A percentile compares a stretch with the other conserved stretches of the same genome.
Conservation (phyloP, 1,139 yeast species). For the Zygosaccharomyces pseudobailii region DNA sequence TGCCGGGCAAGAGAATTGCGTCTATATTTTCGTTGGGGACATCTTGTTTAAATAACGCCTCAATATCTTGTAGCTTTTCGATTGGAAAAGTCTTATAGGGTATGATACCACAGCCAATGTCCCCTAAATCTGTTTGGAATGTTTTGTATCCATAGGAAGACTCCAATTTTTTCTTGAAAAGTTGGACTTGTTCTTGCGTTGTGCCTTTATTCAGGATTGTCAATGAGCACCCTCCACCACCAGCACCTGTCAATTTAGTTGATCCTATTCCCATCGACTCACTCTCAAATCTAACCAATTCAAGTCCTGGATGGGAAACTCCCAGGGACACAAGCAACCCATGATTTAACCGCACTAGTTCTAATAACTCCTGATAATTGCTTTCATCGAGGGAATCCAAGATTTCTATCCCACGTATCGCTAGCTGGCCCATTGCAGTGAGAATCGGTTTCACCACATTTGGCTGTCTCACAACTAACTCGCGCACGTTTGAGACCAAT, state of each 20-base stretch:
- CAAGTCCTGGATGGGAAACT: slow-evolving; percentile 88
- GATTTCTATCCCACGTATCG: slow-evolving; percentile 50
- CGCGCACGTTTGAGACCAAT: slow-evolving; percentile 73
- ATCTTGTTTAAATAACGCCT: slow-evolving; percentile 15
- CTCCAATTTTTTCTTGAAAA: slow-evolving; percentile 35
- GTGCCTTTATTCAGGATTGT: slow-evolving; percentile 62
- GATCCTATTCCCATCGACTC: slow-evolving; percentile 67
- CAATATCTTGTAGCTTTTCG: slow-evolving; percentile 13
- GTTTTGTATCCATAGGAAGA: slow-evolving; percentile 60
- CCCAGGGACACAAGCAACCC: slow-evolving; percentile 83
- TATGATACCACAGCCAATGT: slow-evolving; percentile 71
- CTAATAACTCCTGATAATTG: slow-evolving; percentile 42
- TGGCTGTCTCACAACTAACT: slow-evolving; percentile 50
- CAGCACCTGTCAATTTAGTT: slow-evolving; percentile 96
- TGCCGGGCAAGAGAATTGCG: slow-evolving; percentile 18
- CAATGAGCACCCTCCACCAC: slow-evolving; percentile 98
- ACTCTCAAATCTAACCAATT: slow-evolving; percentile 58
- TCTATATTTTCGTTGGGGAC: slow-evolving; percentile 14
- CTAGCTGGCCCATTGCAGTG: slow-evolving; percentile 64
- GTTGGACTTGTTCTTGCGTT: slow-evolving; percentile 36
- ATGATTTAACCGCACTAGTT: slow-evolving; percentile 79
- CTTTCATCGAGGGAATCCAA: slow-evolving; percentile 35
- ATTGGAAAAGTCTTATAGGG: slow-evolving; percentile 19
- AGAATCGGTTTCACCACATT: slow-evolving; percentile 53
- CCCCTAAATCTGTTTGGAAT: slow-evolving; percentile 82